A percentile compares a stretch with the other conserved stretches of the same genome.
These are phyloP conservation scores for Saturnispora serradocipensis DNA, from an alignment of 805 yeast species.

Conservation along the genomic window DNA sequence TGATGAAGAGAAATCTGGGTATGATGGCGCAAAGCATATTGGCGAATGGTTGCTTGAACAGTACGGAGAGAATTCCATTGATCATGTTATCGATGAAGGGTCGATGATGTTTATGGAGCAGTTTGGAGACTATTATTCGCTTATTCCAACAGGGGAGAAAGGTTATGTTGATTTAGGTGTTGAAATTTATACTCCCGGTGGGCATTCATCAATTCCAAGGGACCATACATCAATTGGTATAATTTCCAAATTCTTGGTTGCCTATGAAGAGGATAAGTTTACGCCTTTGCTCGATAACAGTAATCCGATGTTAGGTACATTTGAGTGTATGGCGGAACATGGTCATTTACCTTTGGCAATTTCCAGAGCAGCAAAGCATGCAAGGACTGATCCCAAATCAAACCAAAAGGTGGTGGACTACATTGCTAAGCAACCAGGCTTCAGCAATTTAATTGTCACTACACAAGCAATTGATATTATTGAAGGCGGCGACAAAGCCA, in stretches of 20 bases:
- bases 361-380: slow-evolving; percentile 10
- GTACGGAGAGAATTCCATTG: slow-evolving; percentile 53
- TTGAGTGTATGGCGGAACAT: slow-evolving; percentile 59
- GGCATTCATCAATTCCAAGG: slow-evolving; percentile 51
- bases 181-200: slow-evolving; percentile 47
- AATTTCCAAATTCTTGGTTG: slow-evolving; percentile 45
- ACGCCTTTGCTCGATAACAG: slow-evolving; percentile 34
- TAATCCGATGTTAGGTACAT: slow-evolving; percentile 51
- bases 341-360: slow-evolving; percentile 15
- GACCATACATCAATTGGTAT: slow-evolving; percentile 76
- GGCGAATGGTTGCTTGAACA: slow-evolving; percentile 37
- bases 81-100: slow-evolving; percentile 54
- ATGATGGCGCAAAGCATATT: slow-evolving; percentile 49
- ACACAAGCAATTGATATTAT: slow-evolving; percentile 63
- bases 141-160: slow-evolving; percentile 30
- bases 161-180: slow-evolving; percentile 34
- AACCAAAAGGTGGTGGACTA: slow-evolving; percentile 29
- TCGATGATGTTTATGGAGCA: slow-evolving; percentile 37
- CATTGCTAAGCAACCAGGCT: slow-evolving; percentile 15
- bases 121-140: slow-evolving; percentile 15
- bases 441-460: slow-evolving; percentile 42
- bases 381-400: slow-evolving; percentile 25
- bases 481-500: slow-evolving; percentile 64
- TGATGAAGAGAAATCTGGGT: slow-evolving; percentile 71
- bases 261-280: slow-evolving; percentile 51